Percentiles rank a stretch among this genome's conserved stretches.
phyloP scores from a whole-genome alignment of 352 stramenopile genomes.

The Globisporangium cystogenes region DNA sequence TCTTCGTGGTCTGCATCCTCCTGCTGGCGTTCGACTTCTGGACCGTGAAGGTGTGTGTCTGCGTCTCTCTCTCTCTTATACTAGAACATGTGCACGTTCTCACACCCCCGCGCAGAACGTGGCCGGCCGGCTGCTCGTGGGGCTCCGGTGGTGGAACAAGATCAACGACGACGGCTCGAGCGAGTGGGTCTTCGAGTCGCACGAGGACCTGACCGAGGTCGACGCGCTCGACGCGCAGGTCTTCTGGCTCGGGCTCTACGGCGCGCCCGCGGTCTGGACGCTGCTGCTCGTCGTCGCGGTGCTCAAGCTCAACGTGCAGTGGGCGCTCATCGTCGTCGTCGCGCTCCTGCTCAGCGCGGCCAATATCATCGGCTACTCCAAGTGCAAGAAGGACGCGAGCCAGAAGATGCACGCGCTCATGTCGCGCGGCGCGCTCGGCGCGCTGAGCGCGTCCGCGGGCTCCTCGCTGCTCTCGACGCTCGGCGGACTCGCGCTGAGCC shows the following conservation, averaged over 20 bases:
- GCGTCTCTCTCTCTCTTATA: too few relatives aligned
- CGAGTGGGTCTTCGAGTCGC: constrained; percentile 96
- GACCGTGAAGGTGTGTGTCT: constrained; percentile 89
- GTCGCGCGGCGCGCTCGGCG: constrained; percentile 66
- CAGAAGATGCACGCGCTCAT: constrained; percentile 83
- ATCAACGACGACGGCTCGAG: constrained; percentile 93
- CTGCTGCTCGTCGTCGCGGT: constrained; percentile 90
- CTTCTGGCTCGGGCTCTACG: constrained; percentile 97
- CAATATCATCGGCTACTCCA: constrained; percentile 99
- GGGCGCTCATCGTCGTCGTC: constrained; percentile 91
- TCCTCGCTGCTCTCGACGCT: constrained; percentile 77
- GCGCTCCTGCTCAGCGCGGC: constrained; percentile 89
- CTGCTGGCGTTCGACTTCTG: constrained; percentile 97
- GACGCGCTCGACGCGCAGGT: constrained; percentile 87
- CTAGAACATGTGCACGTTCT: too few relatives aligned
- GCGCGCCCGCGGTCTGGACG: constrained; percentile 89
- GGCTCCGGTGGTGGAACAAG: constrained; percentile 97
- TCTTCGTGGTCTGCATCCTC: constrained; percentile 96
- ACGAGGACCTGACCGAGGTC: constrained; percentile 89
- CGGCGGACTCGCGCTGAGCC: constrained; percentile 55
- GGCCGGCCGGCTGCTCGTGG: constrained; percentile 86
- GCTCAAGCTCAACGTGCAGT: constrained; percentile 93
- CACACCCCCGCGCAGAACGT: constrained; percentile 56
- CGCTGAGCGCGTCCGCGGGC: constrained; percentile 55
- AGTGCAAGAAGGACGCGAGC: constrained; percentile 92